Base-by-base conservation (phyloP, 108 stramenopile genomes). In the Nitzschia sp. region DNA sequence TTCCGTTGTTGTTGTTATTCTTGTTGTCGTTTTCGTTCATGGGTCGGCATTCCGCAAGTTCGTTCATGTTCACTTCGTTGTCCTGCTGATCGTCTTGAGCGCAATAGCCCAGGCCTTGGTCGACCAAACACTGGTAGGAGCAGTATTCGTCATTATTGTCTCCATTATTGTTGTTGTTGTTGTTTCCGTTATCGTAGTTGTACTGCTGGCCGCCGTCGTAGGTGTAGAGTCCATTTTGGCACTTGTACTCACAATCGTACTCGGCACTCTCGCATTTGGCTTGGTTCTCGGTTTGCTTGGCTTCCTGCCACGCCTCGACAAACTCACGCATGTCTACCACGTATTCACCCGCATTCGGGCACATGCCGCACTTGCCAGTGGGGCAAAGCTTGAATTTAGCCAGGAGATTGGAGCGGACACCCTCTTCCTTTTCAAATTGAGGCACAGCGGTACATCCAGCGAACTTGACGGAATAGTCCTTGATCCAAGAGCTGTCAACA, bases 331-430 rank as follows among this genome's bases (percentile, higher is more conserved):
- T 74, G 11, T 81, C 80, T 17, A 85, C 74, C 23, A 92, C 70
- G 63, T 92, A 92, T 51, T 92, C 71, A 28, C 64, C 78, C 15
- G 70, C 82, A 26, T 84, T 84, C 38, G 70, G 65, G 25, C 73
- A 72, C 18, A 53, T 68, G 32, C 36, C 48, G 23, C 73, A 78
- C 54, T 57, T 67, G 66, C 66, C 55, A 19, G 79, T 54, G 21
- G 91, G 91, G 45, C 91, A 92, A 18, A 92, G 82, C 66, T 82
- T 81, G 84, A 89, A 92, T 60, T 86, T 83, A 19, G 85, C 88
- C 29, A 92, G 70, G 18, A 77, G 65, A 48, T 87, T 48, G 17
- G 51, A 34, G 59, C 71, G 70, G 66, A 77, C 18, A 36, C 87
- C 80, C 68, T 85, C 72, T 59, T 83, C 61, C 58, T 80, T n/a